phyloP scores from a whole-genome alignment of 2,329 filamentous ascomycete genomes.

The Metarhizium guizhouense region DNA sequence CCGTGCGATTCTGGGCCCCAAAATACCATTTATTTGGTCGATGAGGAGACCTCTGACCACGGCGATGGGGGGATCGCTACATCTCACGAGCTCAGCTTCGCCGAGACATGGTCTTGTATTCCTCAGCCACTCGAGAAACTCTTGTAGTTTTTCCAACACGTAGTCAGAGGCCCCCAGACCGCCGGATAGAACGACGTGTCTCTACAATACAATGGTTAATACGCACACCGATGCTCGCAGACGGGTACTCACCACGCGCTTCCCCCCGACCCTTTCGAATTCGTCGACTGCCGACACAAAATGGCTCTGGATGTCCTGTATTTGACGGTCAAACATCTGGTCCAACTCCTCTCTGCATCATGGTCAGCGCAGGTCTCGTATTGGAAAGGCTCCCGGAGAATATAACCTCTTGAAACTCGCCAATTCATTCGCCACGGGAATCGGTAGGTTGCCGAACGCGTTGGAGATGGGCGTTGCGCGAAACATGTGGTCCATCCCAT shows the following conservation, averaged over 20 bases:
- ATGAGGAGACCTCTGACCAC: neutral
- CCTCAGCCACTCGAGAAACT: neutral
- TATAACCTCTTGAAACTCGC: too few species aligned
- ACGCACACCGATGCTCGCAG: neutral
- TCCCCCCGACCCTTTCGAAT: neutral
- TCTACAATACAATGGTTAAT: neutral
- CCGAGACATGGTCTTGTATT: neutral
- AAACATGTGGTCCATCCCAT: neutral
- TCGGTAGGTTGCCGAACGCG: neutral
- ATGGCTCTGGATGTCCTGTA: too few species aligned
- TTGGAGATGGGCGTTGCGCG: neutral
- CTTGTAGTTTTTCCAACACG: neutral
- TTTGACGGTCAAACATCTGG: too few species aligned
- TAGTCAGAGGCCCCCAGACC: neutral
- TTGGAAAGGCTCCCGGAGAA: too few species aligned
- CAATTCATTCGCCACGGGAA: neutral
- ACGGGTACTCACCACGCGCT: neutral
- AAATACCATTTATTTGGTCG: neutral
- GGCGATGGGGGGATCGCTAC: neutral
- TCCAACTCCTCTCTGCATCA: too few species aligned
- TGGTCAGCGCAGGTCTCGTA: too few species aligned
- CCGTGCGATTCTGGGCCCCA: neutral
- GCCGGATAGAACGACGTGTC: neutral
- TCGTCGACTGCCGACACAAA: neutral
- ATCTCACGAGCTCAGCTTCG: neutral